Base-by-base conservation (phyloP, 768 basidiomycete species). In the Boletellus sp. region DNA sequence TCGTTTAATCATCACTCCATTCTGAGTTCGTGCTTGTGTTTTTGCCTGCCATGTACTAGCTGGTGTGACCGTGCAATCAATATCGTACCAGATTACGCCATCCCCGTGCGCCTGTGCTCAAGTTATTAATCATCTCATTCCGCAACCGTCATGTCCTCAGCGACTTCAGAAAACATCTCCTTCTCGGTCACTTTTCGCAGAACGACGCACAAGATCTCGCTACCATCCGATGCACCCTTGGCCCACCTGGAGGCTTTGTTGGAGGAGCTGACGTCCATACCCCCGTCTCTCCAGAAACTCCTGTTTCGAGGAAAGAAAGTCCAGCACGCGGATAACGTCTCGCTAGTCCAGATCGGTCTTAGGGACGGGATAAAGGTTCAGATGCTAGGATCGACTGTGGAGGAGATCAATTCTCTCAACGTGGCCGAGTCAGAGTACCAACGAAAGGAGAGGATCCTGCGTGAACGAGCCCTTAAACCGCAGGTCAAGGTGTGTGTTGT, bases 251-350 rank as follows among this genome's bases (percentile, higher is more conserved):
- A 82, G 46, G 56, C 69, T 1, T 73, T 62, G 26, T 61, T 90
- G 4, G 79, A 84, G 60, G 76, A 81, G 54, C 73, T 87, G 24
- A 90, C 86, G 2, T 72, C 74, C 22, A 83, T 90, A 11, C 85
- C 86, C 0, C 74, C 80, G 4, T 62, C 74, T 3, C 68, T 83
- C 35, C 87, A 90, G 70, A 91, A 90, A 59, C 71, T 90, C 36
- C 63, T 90, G 9, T 85, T 77, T 70, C 87, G 81, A 61, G 85
- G 87, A 31, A 89, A 85, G 73, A 77, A 70, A 45, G 49, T 64
- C 31, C 66, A 16, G 41, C 65, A 16, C 54, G 59, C 35, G 57
- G 22, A 68, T 50, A 41, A 74, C 60, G 24, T 58, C 72, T 57
- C 65, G 12, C 41, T 77, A 3, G 3, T 60, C 61, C 66, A 78